Conservation (phyloP, 805 yeast species). For the Crinitomyces ghanaensis region DNA sequence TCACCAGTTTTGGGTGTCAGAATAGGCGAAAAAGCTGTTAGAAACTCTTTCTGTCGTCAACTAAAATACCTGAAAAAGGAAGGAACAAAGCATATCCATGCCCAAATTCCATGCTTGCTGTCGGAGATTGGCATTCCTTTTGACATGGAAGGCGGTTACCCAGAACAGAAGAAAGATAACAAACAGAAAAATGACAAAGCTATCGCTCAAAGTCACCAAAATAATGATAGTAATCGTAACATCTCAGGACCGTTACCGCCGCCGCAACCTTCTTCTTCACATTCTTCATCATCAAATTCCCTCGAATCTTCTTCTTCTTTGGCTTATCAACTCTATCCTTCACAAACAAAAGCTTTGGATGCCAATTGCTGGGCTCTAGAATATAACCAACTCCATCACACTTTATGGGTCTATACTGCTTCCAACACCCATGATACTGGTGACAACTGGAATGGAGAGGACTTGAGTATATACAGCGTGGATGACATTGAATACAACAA, state of each 20-base stretch:
- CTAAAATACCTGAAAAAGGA: constrained; percentile 53
- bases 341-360: constrained; percentile 73
- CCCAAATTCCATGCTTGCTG: constrained; percentile 54
- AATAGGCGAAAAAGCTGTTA: constrained; percentile 62
- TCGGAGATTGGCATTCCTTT: constrained; percentile 93
- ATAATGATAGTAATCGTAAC: no score
- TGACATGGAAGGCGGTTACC: constrained; percentile 82
- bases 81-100: constrained; percentile 46
- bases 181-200: no score
- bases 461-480: constrained; percentile 70
- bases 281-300: no score
- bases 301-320: no score
- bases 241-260: no score
- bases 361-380: constrained; percentile 71
- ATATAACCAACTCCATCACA: constrained; percentile 54
- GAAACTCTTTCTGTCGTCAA: constrained; percentile 60
- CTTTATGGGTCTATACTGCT: constrained; percentile 75
- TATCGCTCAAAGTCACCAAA: constrained; percentile 51
- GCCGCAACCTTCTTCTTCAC: no score
- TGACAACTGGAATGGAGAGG: constrained; percentile 86
- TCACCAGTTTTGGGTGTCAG: constrained; percentile 58
- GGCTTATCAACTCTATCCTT: constrained; percentile 47
- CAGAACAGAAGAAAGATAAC: no score
- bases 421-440: constrained; percentile 71
- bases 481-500: constrained; percentile 33